These are phyloP conservation scores for Leccinum huronense DNA, from an alignment of 1,284 basidiomycete genomes.

Conservation along the genomic window DNA sequence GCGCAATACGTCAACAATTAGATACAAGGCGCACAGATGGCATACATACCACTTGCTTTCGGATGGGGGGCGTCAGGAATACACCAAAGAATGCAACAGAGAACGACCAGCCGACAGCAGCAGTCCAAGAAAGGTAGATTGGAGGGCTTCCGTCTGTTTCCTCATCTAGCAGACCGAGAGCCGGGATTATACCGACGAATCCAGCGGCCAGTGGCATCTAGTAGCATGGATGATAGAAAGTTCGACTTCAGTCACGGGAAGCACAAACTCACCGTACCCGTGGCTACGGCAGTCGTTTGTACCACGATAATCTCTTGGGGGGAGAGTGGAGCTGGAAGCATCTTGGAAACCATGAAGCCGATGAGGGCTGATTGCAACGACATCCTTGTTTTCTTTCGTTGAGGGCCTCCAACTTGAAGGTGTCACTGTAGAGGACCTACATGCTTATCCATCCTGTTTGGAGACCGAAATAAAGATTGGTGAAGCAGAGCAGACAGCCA, in stretches of 20 bases:
- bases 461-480: constrained; percentile 74
- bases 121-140: constrained; percentile 69
- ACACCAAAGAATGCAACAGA: constrained; percentile 94
- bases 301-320: constrained; percentile 91
- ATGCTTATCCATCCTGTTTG: constrained; percentile 79
- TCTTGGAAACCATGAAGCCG: constrained; percentile 82
- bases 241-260: neutral
- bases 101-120: constrained; percentile 79
- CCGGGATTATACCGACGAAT: constrained; percentile 93
- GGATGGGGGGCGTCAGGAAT: constrained; percentile 89
- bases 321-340: constrained; percentile 71
- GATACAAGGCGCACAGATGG: neutral
- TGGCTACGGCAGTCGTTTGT: constrained; percentile 94
- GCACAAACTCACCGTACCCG: constrained; percentile 56
- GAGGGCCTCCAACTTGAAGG: neutral
- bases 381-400: constrained; percentile 65
- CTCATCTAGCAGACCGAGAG: constrained; percentile 74
- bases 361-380: constrained; percentile 91
- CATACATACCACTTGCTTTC: constrained; percentile 82
- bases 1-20: constrained; percentile 8
- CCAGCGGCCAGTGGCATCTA: constrained; percentile 90
- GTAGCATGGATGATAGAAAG: constrained; percentile 4
- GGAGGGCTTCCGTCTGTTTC: constrained; percentile 77
- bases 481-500: constrained; percentile 73
- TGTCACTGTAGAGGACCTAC: constrained; percentile 35